Percentiles rank a stretch among this genome's conserved stretches.
These are phyloP conservation scores for Pseudogymnoascus sp. DNA, from an alignment of 2,329 filamentous ascomycete genomes.

Conservation along the genomic window DNA sequence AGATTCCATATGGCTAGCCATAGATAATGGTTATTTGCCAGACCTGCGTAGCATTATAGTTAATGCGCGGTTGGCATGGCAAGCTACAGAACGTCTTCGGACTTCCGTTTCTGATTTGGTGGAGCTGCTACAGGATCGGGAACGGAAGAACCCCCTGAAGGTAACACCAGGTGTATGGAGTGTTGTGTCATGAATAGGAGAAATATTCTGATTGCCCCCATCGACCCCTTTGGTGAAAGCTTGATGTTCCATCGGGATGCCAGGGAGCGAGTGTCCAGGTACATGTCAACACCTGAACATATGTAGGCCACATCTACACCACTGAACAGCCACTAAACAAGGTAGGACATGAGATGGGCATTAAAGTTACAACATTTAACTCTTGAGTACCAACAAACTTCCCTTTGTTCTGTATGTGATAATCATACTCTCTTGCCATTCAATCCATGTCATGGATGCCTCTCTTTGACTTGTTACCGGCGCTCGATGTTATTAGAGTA, in stretches of 20 bases:
- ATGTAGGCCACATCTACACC: neutral
- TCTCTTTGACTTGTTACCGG: neutral
- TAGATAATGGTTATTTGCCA: conserved; percentile 22
- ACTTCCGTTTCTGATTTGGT: conserved; percentile 22
- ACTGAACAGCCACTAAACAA: neutral
- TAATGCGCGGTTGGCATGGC: conserved; percentile 27
- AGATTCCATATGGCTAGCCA: conserved; percentile 21
- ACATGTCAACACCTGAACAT: neutral
- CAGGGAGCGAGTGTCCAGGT: neutral
- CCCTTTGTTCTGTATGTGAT: neutral
- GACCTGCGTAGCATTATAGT: conserved; percentile 26
- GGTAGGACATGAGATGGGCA: neutral
- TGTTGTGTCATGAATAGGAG: conserved; percentile 9
- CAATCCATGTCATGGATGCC: neutral
- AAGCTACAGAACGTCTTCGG: conserved; percentile 19
- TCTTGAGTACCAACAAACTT: neutral
- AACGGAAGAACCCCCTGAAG: conserved; percentile 23
- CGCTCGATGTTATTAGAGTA: neutral
- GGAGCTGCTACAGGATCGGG: conserved; percentile 24
- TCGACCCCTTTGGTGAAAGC: neutral
- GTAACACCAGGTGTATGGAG: conserved; percentile 21
- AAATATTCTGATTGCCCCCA: neutral
- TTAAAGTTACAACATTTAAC: neutral
- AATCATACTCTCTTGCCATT: neutral
- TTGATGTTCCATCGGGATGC: neutral